Evolutionary conservation across 345 rosid genomes (phyloP), one percentile per base, ranked within the genome.

Genomic region (Theobroma cacao): DNA sequence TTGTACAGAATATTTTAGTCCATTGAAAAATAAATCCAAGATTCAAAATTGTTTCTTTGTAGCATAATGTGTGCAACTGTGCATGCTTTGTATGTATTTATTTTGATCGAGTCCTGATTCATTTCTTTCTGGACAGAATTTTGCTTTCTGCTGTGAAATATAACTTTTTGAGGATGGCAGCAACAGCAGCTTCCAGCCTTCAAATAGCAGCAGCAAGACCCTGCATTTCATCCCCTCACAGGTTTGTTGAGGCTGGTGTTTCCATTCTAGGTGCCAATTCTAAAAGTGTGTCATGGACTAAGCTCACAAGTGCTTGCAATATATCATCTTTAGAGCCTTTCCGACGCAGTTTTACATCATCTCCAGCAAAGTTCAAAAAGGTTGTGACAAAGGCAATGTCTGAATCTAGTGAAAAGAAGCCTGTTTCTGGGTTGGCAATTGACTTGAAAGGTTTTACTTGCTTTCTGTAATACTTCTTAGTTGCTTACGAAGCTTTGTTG

Each of bases 391-490:
- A 76, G 88, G 97, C 98, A 7, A 84, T 85, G 91, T 69, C 92
- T 71, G 90, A 82, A 73, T 84, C 89, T 69, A 85, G 78, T 75
- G 89, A 93, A 36, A 87, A 73, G 55, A 90, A 82, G 80, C 84
- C 87, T 58, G 70, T 79, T 9, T 77, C 93, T 31, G 93, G 98
- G 52, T 88, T 95, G 88, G 87, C 95, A 1, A 90, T 95, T 81
- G 94, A 93, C 88, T 86, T 95, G 88, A 89, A 75, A 93, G 98
- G 98, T 93, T 63, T 10, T 22, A 38, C 26, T 81, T 47, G 48
- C 38, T 15, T 59, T 10, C 13, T 14, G n/a, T 36, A 22, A 53
- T 73, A 4, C n/a, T 50, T 79, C 52, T 41, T 62, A 0, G 41
- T 20, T 18, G 3, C 61, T 18, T 14, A 38, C 17, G 5, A 62